Evolutionary conservation across 192 early-diverging fungal species (phyloP).

Genomic region (Podila minutissima): DNA sequence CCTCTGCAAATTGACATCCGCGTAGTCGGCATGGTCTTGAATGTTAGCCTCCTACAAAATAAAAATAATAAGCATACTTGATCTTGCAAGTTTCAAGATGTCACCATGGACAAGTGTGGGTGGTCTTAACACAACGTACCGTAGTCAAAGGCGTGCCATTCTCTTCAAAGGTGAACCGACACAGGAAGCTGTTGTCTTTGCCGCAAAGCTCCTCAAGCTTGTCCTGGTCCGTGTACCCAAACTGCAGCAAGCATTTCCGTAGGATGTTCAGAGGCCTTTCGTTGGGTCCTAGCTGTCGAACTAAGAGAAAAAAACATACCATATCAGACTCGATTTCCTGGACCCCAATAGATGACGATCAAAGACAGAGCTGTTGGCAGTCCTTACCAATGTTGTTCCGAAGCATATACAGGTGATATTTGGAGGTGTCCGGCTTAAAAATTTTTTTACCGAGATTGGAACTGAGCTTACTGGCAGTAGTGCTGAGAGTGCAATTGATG

Average conservation of each 20-base stretch:
- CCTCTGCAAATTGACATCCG: slow-evolving; percentile 76
- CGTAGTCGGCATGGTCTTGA: slow-evolving; percentile 48
- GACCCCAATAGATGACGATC: background rate
- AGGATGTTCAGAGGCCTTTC: slow-evolving; percentile 84
- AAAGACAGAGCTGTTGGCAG: background rate
- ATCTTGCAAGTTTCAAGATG: no score
- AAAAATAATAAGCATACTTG: background rate
- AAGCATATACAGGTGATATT: slow-evolving; percentile 55
- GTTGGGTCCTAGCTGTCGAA: slow-evolving; percentile 71
- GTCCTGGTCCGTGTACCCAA: slow-evolving; percentile 83
- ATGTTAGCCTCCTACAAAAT: slow-evolving; percentile 53
- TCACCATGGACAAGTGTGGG: background rate
- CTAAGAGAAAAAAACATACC: slow-evolving; percentile 55
- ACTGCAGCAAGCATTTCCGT: slow-evolving; percentile 75
- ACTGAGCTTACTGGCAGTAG: slow-evolving; percentile 80
- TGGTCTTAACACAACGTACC: slow-evolving; percentile 40
- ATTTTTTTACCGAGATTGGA: slow-evolving; percentile 83
- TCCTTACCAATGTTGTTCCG: slow-evolving; percentile 54
- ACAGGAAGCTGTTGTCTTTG: slow-evolving; percentile 88
- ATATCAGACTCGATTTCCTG: no score
- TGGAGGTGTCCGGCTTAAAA: slow-evolving; percentile 76
- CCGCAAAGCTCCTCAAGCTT: slow-evolving; percentile 80
- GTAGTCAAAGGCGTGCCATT: slow-evolving; percentile 48
- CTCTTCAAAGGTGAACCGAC: slow-evolving; percentile 78
- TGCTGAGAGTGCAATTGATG: slow-evolving; percentile 72